Evolutionary conservation across 805 yeast species (phyloP), one percentile per base, ranked within the genome.

Genomic region (Komagataella phaffii): DNA sequence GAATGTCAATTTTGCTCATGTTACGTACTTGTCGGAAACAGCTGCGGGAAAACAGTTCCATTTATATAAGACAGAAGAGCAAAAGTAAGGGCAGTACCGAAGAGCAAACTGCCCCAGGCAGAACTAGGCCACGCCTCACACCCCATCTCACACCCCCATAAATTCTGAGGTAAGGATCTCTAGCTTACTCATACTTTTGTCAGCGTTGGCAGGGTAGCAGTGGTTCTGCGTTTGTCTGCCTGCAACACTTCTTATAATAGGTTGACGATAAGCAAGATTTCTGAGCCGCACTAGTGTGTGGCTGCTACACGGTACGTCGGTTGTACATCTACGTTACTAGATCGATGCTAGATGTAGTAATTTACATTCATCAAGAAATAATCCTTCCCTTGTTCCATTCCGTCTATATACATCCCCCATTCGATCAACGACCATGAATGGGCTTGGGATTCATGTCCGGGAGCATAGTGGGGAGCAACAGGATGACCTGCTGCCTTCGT

Each of bases 1-100:
- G 69, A 52, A 75, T 74, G 53, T 74, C 74, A 21, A 73, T 52
- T 57, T 66, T 65, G 14, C 40, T 30, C 40, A 30, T 30, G 40
- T 30, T 30, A 30, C 40, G 40, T 30, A 8, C 40, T 30, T 30
- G 40, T 30, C 6, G 40, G 40, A 30, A 30, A 30, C 40, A 30
- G 14, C 14, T 30, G 40, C 40, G 40, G 40, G 10, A 30, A 30
- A 30, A 30, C 40, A 30, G 40, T 14, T 10, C 40, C 40, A 30
- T 30, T 30, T 30, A 30, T 10, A 30, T 30, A 30, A 21, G 6
- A 21, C 23, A 3, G 23, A 21, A 21, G 23, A 21, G 23, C 40
- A 14, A 30, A 3, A 14, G 40, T 14, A 30, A 30, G 5, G 12
- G 40, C 4, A 30, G 14, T 10, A 30, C 14, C 5, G 14, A 10